Percentiles rank a stretch among this genome's conserved stretches.
Evolutionary conservation across 108 stramenopile genomes (phyloP).

Genomic region (Cyclotella cryptica): DNA sequence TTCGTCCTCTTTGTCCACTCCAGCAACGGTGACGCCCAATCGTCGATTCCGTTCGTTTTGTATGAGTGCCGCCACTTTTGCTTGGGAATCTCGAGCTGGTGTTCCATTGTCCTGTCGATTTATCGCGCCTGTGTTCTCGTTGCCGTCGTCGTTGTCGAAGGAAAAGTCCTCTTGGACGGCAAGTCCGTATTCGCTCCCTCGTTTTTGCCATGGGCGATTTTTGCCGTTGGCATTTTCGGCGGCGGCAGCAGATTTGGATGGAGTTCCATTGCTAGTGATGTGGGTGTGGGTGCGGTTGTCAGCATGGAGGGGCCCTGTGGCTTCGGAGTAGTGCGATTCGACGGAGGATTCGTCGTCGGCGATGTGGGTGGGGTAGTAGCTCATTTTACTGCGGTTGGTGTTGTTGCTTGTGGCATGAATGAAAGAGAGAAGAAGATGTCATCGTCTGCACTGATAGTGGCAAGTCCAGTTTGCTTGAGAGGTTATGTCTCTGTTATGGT

Average conservation of each 20-base stretch:
- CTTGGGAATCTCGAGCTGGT: not conserved
- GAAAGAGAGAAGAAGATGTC: no score
- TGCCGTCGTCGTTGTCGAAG: not conserved
- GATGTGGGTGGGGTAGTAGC: slow-evolving; percentile 48
- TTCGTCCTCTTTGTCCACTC: not conserved
- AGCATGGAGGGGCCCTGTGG: slow-evolving; percentile 9
- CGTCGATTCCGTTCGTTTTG: slow-evolving; percentile 43
- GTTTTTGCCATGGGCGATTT: slow-evolving; percentile 1
- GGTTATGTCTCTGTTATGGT: no score
- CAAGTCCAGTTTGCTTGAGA: no score
- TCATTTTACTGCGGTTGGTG: not conserved
- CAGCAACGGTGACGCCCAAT: slow-evolving; percentile 27
- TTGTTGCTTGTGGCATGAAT: not conserved
- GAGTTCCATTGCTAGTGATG: not conserved
- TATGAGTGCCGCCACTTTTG: slow-evolving; percentile 38
- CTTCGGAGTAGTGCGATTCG: slow-evolving; percentile 32
- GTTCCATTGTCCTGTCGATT: not conserved
- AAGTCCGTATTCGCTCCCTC: slow-evolving; percentile 4
- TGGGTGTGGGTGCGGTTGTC: not conserved
- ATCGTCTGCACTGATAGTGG: no score
- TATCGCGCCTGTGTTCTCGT: not conserved
- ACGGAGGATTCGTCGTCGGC: slow-evolving; percentile 37
- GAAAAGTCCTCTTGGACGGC: slow-evolving; percentile 6
- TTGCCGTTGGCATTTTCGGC: not conserved
- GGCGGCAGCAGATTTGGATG: not conserved